A percentile compares a stretch with the other conserved stretches of the same genome.
phyloP scores from a whole-genome alignment of 1,284 basidiomycete genomes.

The Cutaneotrichosporon mucoides region DNA sequence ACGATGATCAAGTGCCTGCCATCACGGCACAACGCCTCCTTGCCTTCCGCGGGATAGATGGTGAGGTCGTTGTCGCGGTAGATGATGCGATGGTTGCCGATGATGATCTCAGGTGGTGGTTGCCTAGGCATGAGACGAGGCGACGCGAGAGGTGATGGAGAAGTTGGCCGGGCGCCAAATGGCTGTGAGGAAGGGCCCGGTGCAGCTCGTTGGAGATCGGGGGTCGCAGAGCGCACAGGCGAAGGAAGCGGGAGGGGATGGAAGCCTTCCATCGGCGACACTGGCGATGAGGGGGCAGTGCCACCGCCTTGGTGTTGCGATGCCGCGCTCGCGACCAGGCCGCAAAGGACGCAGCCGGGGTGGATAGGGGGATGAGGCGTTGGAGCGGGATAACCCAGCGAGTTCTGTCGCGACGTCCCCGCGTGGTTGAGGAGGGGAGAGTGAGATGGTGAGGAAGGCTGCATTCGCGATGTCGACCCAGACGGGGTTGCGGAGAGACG shows the following conservation, averaged over 20 bases:
- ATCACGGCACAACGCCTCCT: slow-evolving; percentile 32
- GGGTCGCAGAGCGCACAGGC: slow-evolving; percentile 12
- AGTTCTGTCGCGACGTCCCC: not conserved
- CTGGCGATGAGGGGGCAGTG: slow-evolving; percentile 1
- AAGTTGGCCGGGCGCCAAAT: not conserved
- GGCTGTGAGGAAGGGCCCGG: not conserved
- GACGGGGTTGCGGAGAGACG: not conserved
- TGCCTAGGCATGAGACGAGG: slow-evolving; percentile 5
- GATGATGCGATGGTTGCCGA: slow-evolving; percentile 32
- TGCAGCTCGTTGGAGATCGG: slow-evolving; percentile 12
- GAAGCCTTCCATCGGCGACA: slow-evolving; percentile 4
- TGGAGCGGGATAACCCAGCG: not conserved
- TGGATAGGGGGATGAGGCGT: slow-evolving; percentile 2
- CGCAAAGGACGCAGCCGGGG: slow-evolving; percentile 36
- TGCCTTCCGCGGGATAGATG: slow-evolving; percentile 35
- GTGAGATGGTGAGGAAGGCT: not conserved
- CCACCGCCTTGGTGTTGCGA: slow-evolving; percentile 1
- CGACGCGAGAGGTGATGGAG: not conserved
- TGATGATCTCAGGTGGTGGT: slow-evolving; percentile 11
- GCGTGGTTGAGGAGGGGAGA: not conserved
- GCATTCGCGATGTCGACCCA: not conserved
- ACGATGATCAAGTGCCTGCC: slow-evolving; percentile 45
- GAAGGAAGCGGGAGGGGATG: slow-evolving; percentile 10
- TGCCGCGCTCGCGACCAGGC: slow-evolving; percentile 25
- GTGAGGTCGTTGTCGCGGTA: slow-evolving; percentile 40